Conservation (phyloP, 352 stramenopile species). For the Phytophthora citricola region DNA sequence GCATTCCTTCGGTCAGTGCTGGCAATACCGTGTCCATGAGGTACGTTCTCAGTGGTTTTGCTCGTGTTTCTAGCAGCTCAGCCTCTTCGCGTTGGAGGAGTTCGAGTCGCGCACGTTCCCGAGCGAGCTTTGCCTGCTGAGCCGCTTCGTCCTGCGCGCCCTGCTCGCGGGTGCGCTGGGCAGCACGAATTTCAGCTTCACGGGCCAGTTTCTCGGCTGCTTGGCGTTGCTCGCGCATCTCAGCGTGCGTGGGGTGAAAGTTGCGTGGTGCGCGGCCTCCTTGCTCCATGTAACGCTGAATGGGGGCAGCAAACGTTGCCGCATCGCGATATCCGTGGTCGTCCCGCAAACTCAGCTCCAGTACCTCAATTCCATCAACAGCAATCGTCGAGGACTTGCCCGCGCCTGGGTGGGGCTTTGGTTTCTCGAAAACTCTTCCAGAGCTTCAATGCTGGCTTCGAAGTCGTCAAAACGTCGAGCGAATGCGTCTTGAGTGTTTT, state of each 20-base stretch:
- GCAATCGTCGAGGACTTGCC: conserved; percentile 4
- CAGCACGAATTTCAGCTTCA: conserved; percentile 48
- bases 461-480: conserved; percentile 58
- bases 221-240: conserved; percentile 56
- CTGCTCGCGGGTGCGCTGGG: conserved; percentile 50
- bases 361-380: conserved; percentile 60
- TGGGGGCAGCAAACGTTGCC: conserved; percentile 48
- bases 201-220: conserved; percentile 54
- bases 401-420: conserved; percentile 3
- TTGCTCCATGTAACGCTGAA: conserved; percentile 82
- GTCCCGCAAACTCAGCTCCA: conserved; percentile 63
- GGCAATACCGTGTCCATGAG: conserved; percentile 88
- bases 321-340: conserved; percentile 55
- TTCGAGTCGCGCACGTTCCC: conserved; percentile 70
- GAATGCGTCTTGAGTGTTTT: conserved; percentile 74
- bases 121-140: conserved; percentile 52
- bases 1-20: conserved; percentile 84
- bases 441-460: conserved; percentile 47
- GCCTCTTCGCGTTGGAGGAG: conserved; percentile 81
- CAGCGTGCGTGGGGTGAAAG: conserved; percentile 82
- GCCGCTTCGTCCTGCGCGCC: conserved; percentile 57
- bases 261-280: conserved; percentile 72
- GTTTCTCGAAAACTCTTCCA: conserved; percentile 71
- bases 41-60: conserved; percentile 83
- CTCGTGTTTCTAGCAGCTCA: conserved; percentile 78